These are phyloP conservation scores for Starmerella vaccinii DNA, from an alignment of 805 yeast genomes.

Conservation along the genomic window DNA sequence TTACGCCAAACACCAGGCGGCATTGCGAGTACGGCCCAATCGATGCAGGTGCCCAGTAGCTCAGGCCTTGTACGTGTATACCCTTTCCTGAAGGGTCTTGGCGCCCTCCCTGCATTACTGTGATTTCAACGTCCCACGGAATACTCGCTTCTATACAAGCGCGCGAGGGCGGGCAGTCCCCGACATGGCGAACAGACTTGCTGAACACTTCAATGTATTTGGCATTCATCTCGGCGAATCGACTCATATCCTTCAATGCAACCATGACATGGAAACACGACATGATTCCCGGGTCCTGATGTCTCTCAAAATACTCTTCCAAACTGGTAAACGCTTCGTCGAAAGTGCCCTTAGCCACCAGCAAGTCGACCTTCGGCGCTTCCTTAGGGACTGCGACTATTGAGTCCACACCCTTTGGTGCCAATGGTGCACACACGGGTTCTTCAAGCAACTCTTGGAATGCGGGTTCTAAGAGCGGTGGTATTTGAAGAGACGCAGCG, in stretches of 20 bases:
- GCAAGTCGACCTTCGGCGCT: background rate
- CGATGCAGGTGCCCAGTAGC: conserved; percentile 98
- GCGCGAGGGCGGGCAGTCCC: conserved; percentile 68
- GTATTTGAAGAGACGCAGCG: conserved; percentile 22
- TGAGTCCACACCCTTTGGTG: background rate
- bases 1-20: conserved; percentile 40
- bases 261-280: conserved; percentile 16
- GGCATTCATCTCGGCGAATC: conserved; percentile 52
- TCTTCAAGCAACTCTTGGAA: conserved; percentile 29
- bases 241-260: conserved; percentile 51
- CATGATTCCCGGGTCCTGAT: background rate
- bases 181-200: conserved; percentile 30
- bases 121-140: conserved; percentile 44
- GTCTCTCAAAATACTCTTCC: background rate
- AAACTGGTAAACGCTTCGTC: conserved; percentile 9
- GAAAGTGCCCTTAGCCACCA: conserved; percentile 9
- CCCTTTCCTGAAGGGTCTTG: conserved; percentile 36
- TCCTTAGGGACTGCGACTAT: background rate
- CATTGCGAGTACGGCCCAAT: conserved; percentile 97
- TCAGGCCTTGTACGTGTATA: conserved; percentile 80
- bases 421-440: background rate
- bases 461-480: conserved; percentile 27
- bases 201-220: conserved; percentile 50
- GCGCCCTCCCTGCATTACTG: conserved; percentile 39
- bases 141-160: conserved; percentile 63